Evolutionary conservation across 129 eudicot genomes (phyloP), one percentile per base, ranked within the genome.

Genomic region (Lactuca saligna): DNA sequence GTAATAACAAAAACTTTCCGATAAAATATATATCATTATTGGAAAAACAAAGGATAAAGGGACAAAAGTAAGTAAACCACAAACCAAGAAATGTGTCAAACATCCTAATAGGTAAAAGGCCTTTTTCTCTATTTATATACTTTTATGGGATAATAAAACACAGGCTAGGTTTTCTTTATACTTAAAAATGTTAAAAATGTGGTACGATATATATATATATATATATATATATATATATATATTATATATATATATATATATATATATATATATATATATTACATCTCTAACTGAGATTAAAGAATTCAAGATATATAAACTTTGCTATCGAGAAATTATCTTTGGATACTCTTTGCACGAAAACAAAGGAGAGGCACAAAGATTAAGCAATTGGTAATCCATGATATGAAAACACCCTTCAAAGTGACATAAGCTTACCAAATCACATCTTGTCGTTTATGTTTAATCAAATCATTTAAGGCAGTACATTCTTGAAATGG

Each of bases 401-500:
- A 34, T 73, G 71, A 72, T 37, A 64, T 63, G 68, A 56, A 63
- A 69, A 58, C 31, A 57, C 31, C 42, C 16, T 42, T 44, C 15
- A 48, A 70, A 72, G 58, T 49, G 15, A 51, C 75, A 72, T 79
- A 72, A 77, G 79, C 74, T 74, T 66, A 72, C 71, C 20, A 42
- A 67, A 79, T 41, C 79, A 80, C 37, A 77, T 71, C 74, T 67
- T 55, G 60, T n/a, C 54, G 67, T 44, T 61, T 35, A 65, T 35
- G 29, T 20, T 35, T 41, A 57, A 17, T 71, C 51, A 42, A 51
- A 55, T 64, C 79, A 56, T 39, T 38, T 49, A 48, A 57, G 66
- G 15, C 38, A 14, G 63, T 68, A 35, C 57, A 61, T 20, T 13
- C 13, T 20, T 5, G 17, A 13, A 68, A 57, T 50, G 64, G 17